These are phyloP conservation scores for Rhizoctonia solani DNA, from an alignment of 1,284 basidiomycete genomes.

Conservation along the genomic window DNA sequence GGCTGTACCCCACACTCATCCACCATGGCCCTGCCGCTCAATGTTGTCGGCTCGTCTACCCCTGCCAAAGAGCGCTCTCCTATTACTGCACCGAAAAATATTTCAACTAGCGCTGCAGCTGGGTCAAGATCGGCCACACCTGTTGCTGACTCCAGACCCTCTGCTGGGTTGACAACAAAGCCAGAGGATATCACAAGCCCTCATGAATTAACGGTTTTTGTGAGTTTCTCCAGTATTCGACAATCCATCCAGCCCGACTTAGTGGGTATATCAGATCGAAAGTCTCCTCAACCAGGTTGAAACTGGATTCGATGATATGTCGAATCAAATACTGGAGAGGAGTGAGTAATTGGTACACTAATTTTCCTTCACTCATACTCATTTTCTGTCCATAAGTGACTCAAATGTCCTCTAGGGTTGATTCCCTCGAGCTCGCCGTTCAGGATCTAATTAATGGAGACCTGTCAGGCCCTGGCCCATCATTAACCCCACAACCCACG, in stretches of 20 bases:
- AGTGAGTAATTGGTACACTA: constrained; percentile 50
- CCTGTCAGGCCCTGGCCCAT: constrained; percentile 32
- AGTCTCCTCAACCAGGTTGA: constrained; percentile 76
- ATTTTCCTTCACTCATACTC: constrained; percentile 33
- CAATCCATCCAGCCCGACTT: not conserved
- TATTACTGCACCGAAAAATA: constrained; percentile 15
- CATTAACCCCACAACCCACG: constrained; percentile 34
- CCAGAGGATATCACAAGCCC: constrained; percentile 49
- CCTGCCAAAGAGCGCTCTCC: constrained; percentile 32
- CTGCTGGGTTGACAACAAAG: constrained; percentile 21
- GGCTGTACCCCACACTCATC: not conserved
- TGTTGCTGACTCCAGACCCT: not conserved
- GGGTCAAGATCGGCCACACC: constrained; percentile 24
- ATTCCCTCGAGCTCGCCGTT: constrained; percentile 76
- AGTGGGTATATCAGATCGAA: constrained; percentile 62
- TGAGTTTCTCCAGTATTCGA: constrained; percentile 48
- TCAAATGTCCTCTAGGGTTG: constrained; percentile 83
- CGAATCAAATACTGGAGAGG: constrained; percentile 74
- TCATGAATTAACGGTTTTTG: constrained; percentile 81
- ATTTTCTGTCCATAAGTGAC: constrained; percentile 56
- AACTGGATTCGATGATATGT: constrained; percentile 82
- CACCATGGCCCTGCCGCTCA: constrained; percentile 32
- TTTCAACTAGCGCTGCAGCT: not conserved
- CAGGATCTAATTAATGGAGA: constrained; percentile 78
- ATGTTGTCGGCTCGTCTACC: constrained; percentile 21